A percentile compares a stretch with the other conserved stretches of the same genome.
phyloP scores from a whole-genome alignment of 2,329 filamentous ascomycete genomes.

The Penicillium sp. region DNA sequence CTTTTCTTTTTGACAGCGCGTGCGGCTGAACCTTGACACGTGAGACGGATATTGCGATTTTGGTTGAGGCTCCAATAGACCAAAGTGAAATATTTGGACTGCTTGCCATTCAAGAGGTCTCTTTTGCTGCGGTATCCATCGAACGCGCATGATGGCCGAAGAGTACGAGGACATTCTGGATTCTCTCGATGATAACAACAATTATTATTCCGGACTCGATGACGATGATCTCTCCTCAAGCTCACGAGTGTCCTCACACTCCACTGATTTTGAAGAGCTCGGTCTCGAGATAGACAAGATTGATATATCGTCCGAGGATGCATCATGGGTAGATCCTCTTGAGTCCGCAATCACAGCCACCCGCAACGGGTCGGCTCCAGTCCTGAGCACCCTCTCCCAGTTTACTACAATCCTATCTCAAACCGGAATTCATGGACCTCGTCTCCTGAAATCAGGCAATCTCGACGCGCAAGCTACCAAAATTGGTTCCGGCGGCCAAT shows the following conservation, averaged over 20 bases:
- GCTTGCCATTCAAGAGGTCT: no score
- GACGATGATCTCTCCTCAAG: slow-evolving; percentile 1
- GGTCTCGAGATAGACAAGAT: slow-evolving; percentile 5
- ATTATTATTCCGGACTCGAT: slow-evolving; percentile 4
- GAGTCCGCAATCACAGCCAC: slow-evolving; percentile 21
- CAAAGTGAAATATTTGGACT: no score
- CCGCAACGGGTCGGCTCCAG: slow-evolving; percentile 22
- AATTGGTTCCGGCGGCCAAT: slow-evolving; percentile 23
- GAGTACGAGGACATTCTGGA: slow-evolving; percentile 9
- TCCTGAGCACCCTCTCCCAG: slow-evolving; percentile 22
- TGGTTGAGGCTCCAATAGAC: no score
- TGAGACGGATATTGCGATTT: no score
- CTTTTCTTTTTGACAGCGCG: no score
- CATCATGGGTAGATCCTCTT: slow-evolving; percentile 16
- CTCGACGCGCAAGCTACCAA: slow-evolving; percentile 18
- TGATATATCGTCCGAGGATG: slow-evolving; percentile 1
- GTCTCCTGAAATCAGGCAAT: slow-evolving; percentile 18
- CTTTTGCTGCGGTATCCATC: no score
- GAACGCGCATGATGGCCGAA: slow-evolving; percentile 2
- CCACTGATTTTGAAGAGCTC: slow-evolving; percentile 6
- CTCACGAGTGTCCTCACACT: slow-evolving; percentile 1
- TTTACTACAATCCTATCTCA: slow-evolving; percentile 23
- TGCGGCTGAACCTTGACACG: no score
- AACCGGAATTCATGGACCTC: slow-evolving; percentile 24
- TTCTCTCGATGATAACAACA: slow-evolving; percentile 5